Evolutionary conservation across 2,329 filamentous ascomycete genomes (phyloP).

Genomic region (Botryosphaeria dothidea): DNA sequence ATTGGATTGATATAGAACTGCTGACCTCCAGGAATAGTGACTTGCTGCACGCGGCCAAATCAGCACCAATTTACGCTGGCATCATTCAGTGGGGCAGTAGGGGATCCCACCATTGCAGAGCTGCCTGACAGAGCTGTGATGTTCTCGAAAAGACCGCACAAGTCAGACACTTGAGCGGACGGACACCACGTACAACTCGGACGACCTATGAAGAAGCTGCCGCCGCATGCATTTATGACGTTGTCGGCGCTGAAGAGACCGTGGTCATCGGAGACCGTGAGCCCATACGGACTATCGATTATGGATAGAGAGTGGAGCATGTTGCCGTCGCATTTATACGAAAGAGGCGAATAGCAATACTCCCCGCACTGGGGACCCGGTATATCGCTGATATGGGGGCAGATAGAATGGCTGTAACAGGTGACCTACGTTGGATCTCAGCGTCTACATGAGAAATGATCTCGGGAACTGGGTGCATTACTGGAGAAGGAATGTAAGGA

Average conservation of each 20-base stretch:
- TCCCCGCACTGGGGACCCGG: conserved; percentile 35
- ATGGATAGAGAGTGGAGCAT: not conserved
- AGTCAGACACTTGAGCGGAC: not conserved
- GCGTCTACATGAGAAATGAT: too few relatives aligned
- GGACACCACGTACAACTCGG: not conserved
- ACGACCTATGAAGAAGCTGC: not conserved
- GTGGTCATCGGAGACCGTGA: not conserved
- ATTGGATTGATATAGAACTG: conserved; percentile 2
- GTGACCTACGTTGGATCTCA: not conserved
- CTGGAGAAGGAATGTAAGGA: conserved; percentile 5
- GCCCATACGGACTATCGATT: not conserved
- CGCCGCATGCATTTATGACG: not conserved
- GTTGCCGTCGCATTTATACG: not conserved
- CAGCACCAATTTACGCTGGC: not conserved
- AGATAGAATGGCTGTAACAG: not conserved
- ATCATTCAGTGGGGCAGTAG: not conserved
- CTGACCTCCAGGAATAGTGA: conserved; percentile 14
- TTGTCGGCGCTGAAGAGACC: not conserved
- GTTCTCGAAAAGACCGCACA: not conserved
- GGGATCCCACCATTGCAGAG: not conserved
- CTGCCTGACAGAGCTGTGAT: not conserved
- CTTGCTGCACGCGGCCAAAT: not conserved
- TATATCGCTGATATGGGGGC: conserved; percentile 24
- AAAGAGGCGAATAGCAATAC: conserved; percentile 31
- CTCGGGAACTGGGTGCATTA: not conserved